Evolutionary conservation across 2,329 filamentous ascomycete genomes (phyloP).

Genomic region (Colletotrichum eremochloae): DNA sequence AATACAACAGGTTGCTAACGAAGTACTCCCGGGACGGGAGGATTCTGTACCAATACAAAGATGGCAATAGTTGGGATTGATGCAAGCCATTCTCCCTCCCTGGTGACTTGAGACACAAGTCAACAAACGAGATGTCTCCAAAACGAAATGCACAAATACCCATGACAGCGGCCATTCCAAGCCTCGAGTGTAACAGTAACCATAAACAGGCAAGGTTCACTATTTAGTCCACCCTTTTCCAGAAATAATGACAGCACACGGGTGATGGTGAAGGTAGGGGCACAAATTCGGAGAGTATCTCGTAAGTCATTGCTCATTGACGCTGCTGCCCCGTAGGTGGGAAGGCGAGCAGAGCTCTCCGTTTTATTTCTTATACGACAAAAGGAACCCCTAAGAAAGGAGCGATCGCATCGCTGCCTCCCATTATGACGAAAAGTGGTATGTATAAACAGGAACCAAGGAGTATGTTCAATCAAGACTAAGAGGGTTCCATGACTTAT

Average conservation of each 20-base stretch:
- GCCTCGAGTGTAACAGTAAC: background rate
- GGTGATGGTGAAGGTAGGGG: background rate
- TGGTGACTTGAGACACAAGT: background rate
- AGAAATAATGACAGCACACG: background rate
- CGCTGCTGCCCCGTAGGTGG: constrained; percentile 4
- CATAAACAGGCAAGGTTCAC: background rate
- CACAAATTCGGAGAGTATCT: background rate
- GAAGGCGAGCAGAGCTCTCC: constrained; percentile 7
- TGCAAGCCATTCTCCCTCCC: background rate
- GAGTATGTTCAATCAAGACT: constrained; percentile 38
- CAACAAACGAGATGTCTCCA: background rate
- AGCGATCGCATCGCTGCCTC: background rate
- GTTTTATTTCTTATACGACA: constrained; percentile 18
- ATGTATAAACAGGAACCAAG: constrained; percentile 39
- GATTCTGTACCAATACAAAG: constrained; percentile 43
- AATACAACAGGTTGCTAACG: constrained; percentile 15
- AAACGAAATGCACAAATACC: background rate
- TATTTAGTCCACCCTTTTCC: background rate
- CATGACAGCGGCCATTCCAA: background rate
- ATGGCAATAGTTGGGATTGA: constrained; percentile 43
- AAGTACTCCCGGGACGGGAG: constrained; percentile 22
- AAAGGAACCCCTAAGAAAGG: constrained; percentile 26
- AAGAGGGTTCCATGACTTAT: constrained; percentile 22
- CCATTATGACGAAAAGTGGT: constrained; percentile 20
- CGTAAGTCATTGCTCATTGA: background rate